Conservation (phyloP, 495 filamentous ascomycete species). For the Aspergillus biplanus region DNA sequence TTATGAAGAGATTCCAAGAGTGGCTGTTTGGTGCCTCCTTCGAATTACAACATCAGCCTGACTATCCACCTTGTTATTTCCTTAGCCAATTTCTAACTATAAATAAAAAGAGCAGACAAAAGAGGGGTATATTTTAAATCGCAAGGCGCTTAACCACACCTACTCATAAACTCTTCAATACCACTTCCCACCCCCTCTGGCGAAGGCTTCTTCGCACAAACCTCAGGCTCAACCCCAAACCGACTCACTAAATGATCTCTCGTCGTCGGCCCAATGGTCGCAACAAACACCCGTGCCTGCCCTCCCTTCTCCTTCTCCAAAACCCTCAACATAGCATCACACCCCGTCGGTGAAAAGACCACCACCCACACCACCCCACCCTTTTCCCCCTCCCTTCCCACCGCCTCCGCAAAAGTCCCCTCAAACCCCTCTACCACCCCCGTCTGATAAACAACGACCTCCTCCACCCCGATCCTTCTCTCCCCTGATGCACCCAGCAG, state of each 20-base stretch:
- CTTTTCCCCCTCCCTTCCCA: constrained; percentile 25
- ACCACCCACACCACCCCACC: constrained; percentile 71
- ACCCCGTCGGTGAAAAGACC: constrained; percentile 91
- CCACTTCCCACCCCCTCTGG: constrained; percentile 78
- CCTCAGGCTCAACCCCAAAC: constrained; percentile 77
- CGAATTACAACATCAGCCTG: constrained; percentile 7
- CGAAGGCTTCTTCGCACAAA: constrained; percentile 79
- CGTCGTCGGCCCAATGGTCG: constrained; percentile 94
- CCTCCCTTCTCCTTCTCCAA: constrained; percentile 43
- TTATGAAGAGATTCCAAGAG: background rate
- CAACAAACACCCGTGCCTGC: constrained; percentile 58
- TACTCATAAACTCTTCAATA: constrained; percentile 59
- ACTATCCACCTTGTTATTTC: background rate
- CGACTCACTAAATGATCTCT: constrained; percentile 67
- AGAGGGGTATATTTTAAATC: background rate
- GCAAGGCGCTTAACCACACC: background rate
- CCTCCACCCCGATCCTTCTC: constrained; percentile 65
- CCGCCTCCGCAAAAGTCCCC: constrained; percentile 56
- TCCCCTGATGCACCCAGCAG: constrained; percentile 58
- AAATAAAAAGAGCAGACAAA: constrained; percentile 3
- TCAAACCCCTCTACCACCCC: constrained; percentile 76
- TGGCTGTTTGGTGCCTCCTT: background rate
- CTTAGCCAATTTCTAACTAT: background rate
- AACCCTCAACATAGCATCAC: constrained; percentile 74
- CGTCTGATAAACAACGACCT: constrained; percentile 85